These are phyloP conservation scores for Fusarium veterinarium DNA, from an alignment of 2,329 filamentous ascomycete genomes.

Conservation along the genomic window DNA sequence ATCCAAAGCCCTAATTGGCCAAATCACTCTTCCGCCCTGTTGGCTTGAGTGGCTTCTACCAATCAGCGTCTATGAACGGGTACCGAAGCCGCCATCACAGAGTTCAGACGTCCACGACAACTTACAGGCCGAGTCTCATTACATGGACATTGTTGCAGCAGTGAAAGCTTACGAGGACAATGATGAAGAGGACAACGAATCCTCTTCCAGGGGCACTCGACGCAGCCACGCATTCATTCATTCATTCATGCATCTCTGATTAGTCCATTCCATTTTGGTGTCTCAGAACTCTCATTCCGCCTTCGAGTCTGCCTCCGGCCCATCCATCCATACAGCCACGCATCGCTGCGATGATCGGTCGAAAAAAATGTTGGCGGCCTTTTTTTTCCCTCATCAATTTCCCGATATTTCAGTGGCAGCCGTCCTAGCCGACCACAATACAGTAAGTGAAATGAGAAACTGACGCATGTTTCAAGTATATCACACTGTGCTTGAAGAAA, in stretches of 20 bases:
- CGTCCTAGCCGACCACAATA: slow-evolving; percentile 23
- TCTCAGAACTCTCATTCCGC: slow-evolving; percentile 25
- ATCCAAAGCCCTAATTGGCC: slow-evolving; percentile 29
- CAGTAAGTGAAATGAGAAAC: slow-evolving; percentile 14
- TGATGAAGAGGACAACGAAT: slow-evolving; percentile 36
- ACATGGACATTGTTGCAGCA: slow-evolving; percentile 10
- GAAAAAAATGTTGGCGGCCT: slow-evolving; percentile 17
- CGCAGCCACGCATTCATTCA: slow-evolving; percentile 17
- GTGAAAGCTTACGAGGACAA: slow-evolving; percentile 30
- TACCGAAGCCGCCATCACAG: slow-evolving; percentile 39
- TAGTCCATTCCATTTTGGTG: neutral
- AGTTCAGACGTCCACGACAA: slow-evolving; percentile 24
- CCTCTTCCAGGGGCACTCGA: slow-evolving; percentile 1
- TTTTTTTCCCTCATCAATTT: slow-evolving; percentile 18
- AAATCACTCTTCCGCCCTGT: slow-evolving; percentile 19
- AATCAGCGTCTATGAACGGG: slow-evolving; percentile 22
- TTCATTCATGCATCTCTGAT: slow-evolving; percentile 17
- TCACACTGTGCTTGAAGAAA: slow-evolving; percentile 37
- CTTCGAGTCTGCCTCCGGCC: slow-evolving; percentile 37
- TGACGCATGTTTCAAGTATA: slow-evolving; percentile 1
- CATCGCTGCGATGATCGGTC: slow-evolving; percentile 23
- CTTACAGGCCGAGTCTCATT: slow-evolving; percentile 32
- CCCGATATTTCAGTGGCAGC: slow-evolving; percentile 18
- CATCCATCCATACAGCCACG: slow-evolving; percentile 17
- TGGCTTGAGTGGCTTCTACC: slow-evolving; percentile 9